Conservation (phyloP, 1,284 basidiomycete species). For the Cryptococcus neoformans region DNA sequence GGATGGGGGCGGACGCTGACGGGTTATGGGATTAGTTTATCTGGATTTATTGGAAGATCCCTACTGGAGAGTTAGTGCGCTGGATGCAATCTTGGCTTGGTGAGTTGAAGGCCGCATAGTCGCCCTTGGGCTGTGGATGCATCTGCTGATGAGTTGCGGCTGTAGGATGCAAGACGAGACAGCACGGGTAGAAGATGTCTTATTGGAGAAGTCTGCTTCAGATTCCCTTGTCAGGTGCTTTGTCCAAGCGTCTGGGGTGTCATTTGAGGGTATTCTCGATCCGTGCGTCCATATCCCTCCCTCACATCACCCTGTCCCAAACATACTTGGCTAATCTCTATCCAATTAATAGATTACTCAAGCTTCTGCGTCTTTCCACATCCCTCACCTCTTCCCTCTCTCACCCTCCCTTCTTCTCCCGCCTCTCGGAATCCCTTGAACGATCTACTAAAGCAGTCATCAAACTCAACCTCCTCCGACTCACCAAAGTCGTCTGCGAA, state of each 20-base stretch:
- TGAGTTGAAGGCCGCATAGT: conserved; percentile 43
- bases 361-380: conserved; percentile 79
- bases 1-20: too few species aligned
- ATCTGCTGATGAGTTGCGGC: too few species aligned
- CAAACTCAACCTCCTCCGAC: conserved; percentile 80
- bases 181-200: conserved; percentile 82
- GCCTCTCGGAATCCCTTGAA: conserved; percentile 76
- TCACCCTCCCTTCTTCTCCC: conserved; percentile 77
- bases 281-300: conserved; percentile 50
- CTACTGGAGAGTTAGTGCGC: conserved; percentile 91
- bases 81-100: conserved; percentile 91
- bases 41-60: conserved; percentile 81
- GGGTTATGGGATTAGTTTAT: conserved; percentile 58
- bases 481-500: conserved; percentile 82
- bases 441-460: conserved; percentile 76
- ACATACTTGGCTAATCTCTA: conserved; percentile 2
- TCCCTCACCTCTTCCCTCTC: conserved; percentile 72
- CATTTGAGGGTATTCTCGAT: conserved; percentile 92
- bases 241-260: conserved; percentile 79
- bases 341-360: conserved; percentile 57
- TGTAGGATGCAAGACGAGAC: conserved; percentile 90
- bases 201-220: conserved; percentile 66
- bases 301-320: conserved; percentile 1
- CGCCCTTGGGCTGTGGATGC: neutral
- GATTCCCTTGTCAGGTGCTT: conserved; percentile 79